Evolutionary conservation across 2,329 filamentous ascomycete species (phyloP).

Genomic region (Dactylellina haptotyla): DNA sequence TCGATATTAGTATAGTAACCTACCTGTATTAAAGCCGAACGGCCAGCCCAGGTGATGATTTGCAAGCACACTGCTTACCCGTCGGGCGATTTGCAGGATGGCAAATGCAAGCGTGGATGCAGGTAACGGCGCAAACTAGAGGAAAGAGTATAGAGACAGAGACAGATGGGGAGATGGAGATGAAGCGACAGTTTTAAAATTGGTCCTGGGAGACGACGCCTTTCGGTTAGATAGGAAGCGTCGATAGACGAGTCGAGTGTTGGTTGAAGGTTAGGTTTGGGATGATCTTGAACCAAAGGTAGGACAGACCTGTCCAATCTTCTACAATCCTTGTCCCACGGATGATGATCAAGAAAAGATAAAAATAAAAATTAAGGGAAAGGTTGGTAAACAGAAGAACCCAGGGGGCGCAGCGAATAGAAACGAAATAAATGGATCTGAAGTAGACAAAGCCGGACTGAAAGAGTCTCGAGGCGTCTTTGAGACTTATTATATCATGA

Average conservation of each 20-base stretch:
- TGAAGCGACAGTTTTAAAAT: background rate
- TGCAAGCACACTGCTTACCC: constrained; percentile 1
- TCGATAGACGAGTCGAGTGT: constrained; percentile 1
- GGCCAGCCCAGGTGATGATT: background rate
- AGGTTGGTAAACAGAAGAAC: background rate
- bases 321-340: constrained; percentile 10
- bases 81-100: constrained; percentile 3
- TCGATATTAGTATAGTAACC: too few species aligned
- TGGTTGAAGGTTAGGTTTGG: background rate
- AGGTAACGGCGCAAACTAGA: too few species aligned
- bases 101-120: constrained; percentile 8
- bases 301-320: constrained; percentile 14
- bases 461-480: too few species aligned
- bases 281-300: constrained; percentile 20
- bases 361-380: background rate
- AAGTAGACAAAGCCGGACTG: too few species aligned
- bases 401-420: too few species aligned
- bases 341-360: constrained; percentile 11
- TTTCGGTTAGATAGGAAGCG: background rate
- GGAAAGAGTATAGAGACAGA: background rate
- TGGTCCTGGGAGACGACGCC: background rate
- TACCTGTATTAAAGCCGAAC: constrained; percentile 41
- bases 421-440: too few species aligned
- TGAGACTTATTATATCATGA: too few species aligned
- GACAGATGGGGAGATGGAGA: background rate